Percentiles rank a stretch among this genome's conserved stretches.
Conservation (phyloP, 306 rosid genomes). For the Inga leiocalycina region DNA sequence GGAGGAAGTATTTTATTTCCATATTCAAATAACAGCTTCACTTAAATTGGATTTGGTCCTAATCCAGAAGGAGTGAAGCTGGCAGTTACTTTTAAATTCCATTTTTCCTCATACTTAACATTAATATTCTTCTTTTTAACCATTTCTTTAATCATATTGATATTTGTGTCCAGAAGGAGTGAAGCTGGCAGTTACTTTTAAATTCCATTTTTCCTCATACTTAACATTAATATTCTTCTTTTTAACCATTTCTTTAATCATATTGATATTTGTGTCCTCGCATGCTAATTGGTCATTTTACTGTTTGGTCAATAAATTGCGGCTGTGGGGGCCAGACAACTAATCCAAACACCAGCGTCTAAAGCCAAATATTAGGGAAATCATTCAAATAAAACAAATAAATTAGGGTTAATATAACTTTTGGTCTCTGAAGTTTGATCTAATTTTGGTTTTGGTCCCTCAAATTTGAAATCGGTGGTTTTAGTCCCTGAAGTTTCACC, state of each 20-base stretch:
- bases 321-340: not conserved
- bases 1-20: too few relatives aligned
- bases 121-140: not conserved
- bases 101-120: not conserved
- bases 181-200: not conserved
- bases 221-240: not conserved
- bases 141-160: not conserved
- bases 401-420: not conserved
- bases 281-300: slow-evolving; percentile 7
- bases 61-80: too few relatives aligned
- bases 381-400: not conserved
- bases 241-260: not conserved
- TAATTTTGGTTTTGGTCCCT: too few relatives aligned
- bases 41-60: too few relatives aligned
- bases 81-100: not conserved
- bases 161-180: not conserved
- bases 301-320: slow-evolving; percentile 21
- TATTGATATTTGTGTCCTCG: not conserved
- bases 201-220: not conserved
- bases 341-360: not conserved
- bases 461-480: too few relatives aligned
- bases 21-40: too few relatives aligned
- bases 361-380: not conserved
- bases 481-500: too few relatives aligned
- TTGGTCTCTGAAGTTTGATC: too few relatives aligned